A percentile compares a stretch with the other conserved stretches of the same genome.
Evolutionary conservation across 1,284 basidiomycete genomes (phyloP).

Genomic region (Rhizoctonia solani): DNA sequence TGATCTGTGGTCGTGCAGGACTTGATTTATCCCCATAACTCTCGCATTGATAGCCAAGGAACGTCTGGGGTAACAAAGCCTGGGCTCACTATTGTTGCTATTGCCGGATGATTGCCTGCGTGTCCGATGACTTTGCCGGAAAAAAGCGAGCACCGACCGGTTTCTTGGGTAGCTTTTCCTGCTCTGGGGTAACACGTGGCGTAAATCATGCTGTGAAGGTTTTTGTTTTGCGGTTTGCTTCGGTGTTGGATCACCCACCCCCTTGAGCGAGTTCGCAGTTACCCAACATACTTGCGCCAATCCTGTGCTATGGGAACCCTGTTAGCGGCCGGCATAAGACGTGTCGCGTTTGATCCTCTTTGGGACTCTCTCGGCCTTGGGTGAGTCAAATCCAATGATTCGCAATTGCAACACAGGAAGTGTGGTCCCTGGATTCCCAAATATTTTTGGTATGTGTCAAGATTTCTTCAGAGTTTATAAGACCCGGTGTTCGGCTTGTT

Average conservation of each 20-base stretch:
- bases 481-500: not conserved
- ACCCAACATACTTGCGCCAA: conserved; percentile 4
- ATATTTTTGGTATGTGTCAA: conserved; percentile 10
- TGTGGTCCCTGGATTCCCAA: conserved; percentile 13
- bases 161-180: conserved; percentile 12
- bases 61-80: not conserved
- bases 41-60: too few species aligned
- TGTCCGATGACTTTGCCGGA: not conserved
- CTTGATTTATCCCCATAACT: too few species aligned
- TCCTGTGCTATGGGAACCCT: conserved; percentile 27
- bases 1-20: too few species aligned
- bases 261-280: not conserved
- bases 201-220: conserved; percentile 26
- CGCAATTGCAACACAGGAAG: conserved; percentile 11
- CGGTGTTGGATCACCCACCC: conserved; percentile 8
- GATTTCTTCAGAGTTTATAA: conserved; percentile 22
- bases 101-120: not conserved
- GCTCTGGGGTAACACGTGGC: conserved; percentile 30
- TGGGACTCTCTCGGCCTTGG: not conserved
- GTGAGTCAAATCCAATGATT: conserved; percentile 7
- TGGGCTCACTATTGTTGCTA: not conserved
- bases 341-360: not conserved
- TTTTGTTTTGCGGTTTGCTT: conserved; percentile 11
- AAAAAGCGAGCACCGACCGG: not conserved
- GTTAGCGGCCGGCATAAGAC: not conserved